Conservation (phyloP, 805 yeast species). For the Kazachstania martiniae region DNA sequence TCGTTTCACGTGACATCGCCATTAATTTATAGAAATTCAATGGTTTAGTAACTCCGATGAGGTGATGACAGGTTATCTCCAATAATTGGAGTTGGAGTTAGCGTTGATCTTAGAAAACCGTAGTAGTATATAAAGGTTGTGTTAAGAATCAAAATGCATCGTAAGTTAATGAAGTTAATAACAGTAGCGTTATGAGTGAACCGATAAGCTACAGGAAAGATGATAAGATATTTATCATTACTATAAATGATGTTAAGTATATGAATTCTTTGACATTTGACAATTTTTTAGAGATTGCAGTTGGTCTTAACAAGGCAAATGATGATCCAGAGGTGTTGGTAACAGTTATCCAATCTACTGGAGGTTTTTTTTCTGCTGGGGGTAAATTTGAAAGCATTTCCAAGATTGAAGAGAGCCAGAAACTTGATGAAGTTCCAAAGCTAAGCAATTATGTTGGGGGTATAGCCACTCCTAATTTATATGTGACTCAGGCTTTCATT, state of each 20-base stretch:
- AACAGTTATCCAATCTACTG: slow-evolving; percentile 61
- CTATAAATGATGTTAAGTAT: slow-evolving; percentile 48
- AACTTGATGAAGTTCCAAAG: slow-evolving; percentile 11
- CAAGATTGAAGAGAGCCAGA: no score
- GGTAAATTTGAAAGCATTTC: slow-evolving; percentile 50
- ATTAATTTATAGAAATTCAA: no score
- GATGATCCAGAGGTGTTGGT: slow-evolving; percentile 46
- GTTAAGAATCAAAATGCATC: no score
- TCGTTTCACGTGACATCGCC: no score
- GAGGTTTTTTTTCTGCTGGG: slow-evolving; percentile 73
- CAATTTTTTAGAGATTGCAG: slow-evolving; percentile 52
- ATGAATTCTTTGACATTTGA: slow-evolving; percentile 58
- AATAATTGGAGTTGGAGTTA: no score
- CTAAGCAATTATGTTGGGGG: slow-evolving; percentile 34
- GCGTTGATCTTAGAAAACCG: no score
- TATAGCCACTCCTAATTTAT: slow-evolving; percentile 56
- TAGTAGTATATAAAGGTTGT: no score
- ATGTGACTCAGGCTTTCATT: slow-evolving; percentile 52
- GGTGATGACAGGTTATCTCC: no score
- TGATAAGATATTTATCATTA: slow-evolving; percentile 42
- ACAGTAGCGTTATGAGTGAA: background rate
- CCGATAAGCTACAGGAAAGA: slow-evolving; percentile 8
- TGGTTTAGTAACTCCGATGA: no score
- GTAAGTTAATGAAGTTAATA: no score
- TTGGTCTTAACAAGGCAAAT: slow-evolving; percentile 50